These are phyloP conservation scores for Exophiala sp. DNA, from an alignment of 2,329 filamentous ascomycete species.

Conservation along the genomic window DNA sequence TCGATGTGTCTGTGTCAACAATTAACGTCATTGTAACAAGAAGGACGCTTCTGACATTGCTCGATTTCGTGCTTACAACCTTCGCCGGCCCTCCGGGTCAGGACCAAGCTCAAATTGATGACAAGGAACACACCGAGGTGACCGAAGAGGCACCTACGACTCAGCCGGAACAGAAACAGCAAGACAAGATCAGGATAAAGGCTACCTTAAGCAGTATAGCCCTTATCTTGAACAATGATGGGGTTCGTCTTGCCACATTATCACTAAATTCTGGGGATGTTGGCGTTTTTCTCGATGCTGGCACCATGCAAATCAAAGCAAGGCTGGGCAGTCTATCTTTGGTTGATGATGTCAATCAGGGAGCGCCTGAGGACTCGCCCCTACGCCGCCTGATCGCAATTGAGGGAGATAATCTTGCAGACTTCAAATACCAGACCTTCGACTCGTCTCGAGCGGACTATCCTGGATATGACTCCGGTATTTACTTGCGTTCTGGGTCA, in stretches of 20 bases:
- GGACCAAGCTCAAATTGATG: constrained; percentile 29
- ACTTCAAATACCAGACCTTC: constrained; percentile 97
- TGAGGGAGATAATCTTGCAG: constrained; percentile 89
- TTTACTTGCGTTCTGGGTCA: constrained; percentile 86
- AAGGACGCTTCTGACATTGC: constrained; percentile 81
- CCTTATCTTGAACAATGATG: constrained; percentile 94
- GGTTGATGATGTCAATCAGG: constrained; percentile 89
- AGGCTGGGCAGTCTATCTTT: constrained; percentile 83
- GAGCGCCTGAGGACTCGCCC: constrained; percentile 74
- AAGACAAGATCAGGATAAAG: constrained; percentile 85
- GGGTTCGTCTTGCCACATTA: constrained; percentile 86
- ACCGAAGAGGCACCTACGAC: constrained; percentile 25
- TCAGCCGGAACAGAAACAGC: constrained; percentile 17
- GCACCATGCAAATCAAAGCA: constrained; percentile 81
- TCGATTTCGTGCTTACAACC: constrained; percentile 91
- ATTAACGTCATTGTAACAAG: constrained; percentile 95
- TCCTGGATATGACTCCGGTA: constrained; percentile 89
- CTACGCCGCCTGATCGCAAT: constrained; percentile 88
- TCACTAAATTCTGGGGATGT: constrained; percentile 91
- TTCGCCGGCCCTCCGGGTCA: constrained; percentile 65
- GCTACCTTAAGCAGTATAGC: constrained; percentile 90
- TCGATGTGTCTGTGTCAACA: constrained; percentile 86
- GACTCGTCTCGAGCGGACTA: constrained; percentile 72
- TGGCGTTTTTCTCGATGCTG: constrained; percentile 80
- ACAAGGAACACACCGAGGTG: constrained; percentile 41